Evolutionary conservation across 2,329 filamentous ascomycete genomes (phyloP).

Genomic region (Amesomyces nigricolor): DNA sequence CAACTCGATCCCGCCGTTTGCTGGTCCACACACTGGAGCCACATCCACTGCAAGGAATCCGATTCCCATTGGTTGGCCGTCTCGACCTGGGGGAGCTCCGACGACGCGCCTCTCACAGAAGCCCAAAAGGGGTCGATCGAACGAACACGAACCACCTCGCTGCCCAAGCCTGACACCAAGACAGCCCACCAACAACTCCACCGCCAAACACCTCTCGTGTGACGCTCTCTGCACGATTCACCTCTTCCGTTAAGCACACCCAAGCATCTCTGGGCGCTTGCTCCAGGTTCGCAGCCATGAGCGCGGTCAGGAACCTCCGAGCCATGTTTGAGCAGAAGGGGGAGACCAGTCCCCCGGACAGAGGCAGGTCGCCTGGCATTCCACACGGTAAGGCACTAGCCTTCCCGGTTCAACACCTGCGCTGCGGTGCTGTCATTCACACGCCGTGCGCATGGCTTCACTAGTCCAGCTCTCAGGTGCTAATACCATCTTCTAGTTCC

Average conservation of each 20-base stretch:
- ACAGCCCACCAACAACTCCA: not conserved
- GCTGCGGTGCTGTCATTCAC: conserved; percentile 1
- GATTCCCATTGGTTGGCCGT: not conserved
- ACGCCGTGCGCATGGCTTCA: conserved; percentile 6
- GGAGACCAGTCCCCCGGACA: conserved; percentile 58
- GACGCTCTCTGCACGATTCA: conserved; percentile 14
- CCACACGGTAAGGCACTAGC: conserved; percentile 38
- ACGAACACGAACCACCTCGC: not conserved
- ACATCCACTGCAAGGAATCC: not conserved
- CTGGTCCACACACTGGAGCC: not conserved
- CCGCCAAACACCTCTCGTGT: conserved; percentile 16
- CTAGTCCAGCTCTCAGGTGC: not conserved
- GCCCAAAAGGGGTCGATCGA: conserved; percentile 10
- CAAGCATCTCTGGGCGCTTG: conserved; percentile 1
- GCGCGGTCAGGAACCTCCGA: conserved; percentile 67
- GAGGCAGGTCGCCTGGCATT: conserved; percentile 61
- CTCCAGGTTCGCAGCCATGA: conserved; percentile 44
- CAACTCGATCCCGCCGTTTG: not conserved
- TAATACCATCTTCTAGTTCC: conserved; percentile 23
- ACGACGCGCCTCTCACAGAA: not conserved
- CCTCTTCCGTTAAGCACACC: not conserved
- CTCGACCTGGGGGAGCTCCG: not conserved
- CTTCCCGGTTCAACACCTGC: not conserved
- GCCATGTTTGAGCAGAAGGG: conserved; percentile 76
- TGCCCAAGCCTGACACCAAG: not conserved